Base-by-base conservation (phyloP, 2,329 filamentous ascomycete species). In the Paecilomyces sp. region DNA sequence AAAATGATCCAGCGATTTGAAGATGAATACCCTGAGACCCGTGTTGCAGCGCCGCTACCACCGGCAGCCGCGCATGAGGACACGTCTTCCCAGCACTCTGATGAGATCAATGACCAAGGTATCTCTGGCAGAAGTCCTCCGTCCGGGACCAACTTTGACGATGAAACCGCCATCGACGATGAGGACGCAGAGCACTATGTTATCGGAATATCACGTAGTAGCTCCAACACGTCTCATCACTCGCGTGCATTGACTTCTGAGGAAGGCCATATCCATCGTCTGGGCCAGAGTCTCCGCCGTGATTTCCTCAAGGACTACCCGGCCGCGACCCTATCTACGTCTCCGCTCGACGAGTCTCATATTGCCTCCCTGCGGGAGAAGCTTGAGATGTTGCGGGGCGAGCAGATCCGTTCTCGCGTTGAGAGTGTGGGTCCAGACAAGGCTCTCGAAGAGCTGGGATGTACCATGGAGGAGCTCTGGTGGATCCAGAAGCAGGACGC, bases 1-100 rank as follows among this genome's bases (percentile, higher is more conserved):
- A 88, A 89, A 65, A 97, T 97, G 77, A 97, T 97, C 69, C 88
- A 91, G 71, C 89, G 94, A 30, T 99, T 97, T 71, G 94, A 97
- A 73, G 90, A 96, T 71, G 93, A 97, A 74, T 97, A 92, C 68
- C 94, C 94, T 0, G 93, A 97, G 70, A 95, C 90, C 0, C 86
- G 91, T 36, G 79, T 85, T 51, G 65, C 70, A 15, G 68, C 71
- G 34, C 67, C 71, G 34, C 67, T 63, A 31, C 36, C 58, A 52
- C 56, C 62, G 7, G 63, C 66, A 12, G 62, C 64, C 12, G 33
- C 59, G 50, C 54, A 62, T 11, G 67, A 67, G 18, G 70, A 74
- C 28, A 68, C 63, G 55, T 68, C 62, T 56, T 76, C 73, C 2
- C 73, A 70, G 41, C 68, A 74, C 36, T 76, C 72, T 12, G 69